Evolutionary conservation across 352 stramenopile genomes (phyloP).

Genomic region (Phytophthora macrochlamydospora): DNA sequence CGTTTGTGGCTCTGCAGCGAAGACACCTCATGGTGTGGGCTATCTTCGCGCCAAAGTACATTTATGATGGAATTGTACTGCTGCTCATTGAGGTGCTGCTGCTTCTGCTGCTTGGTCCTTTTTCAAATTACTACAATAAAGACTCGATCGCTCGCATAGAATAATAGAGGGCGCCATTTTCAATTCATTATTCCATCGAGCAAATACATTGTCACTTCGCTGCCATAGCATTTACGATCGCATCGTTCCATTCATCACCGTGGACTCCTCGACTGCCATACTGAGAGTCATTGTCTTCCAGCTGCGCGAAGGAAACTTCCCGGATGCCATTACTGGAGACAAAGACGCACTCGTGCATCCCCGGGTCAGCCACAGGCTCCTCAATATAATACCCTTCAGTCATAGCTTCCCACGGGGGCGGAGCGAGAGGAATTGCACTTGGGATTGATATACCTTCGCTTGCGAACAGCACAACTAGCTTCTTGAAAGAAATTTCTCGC

Average conservation of each 20-base stretch:
- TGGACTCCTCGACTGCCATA: conserved; percentile 22
- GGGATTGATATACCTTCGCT: conserved; percentile 50
- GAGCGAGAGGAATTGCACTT: conserved; percentile 38
- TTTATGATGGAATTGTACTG: conserved; percentile 80
- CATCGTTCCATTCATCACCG: conserved; percentile 51
- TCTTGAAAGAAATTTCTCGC: conserved; percentile 64
- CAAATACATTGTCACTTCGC: conserved; percentile 16
- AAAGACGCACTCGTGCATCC: conserved; percentile 53
- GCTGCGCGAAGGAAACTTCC: conserved; percentile 34
- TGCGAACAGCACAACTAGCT: conserved; percentile 52
- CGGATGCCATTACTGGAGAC: conserved; percentile 60
- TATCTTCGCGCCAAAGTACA: conserved; percentile 92
- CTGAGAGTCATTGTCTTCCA: conserved; percentile 11
- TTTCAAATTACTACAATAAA: conserved; percentile 8
- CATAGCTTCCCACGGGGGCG: conserved; percentile 39
- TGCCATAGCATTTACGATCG: conserved; percentile 53
- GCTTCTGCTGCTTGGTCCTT: conserved; percentile 41
- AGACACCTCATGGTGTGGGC: conserved; percentile 94
- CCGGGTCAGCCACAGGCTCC: conserved; percentile 42
- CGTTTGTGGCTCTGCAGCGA: conserved; percentile 85
- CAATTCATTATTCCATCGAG: background rate
- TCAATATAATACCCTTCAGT: conserved; percentile 66
- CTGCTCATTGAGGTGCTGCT: conserved; percentile 56
- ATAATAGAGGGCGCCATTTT: conserved; percentile 15
- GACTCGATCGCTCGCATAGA: conserved; percentile 12